These are phyloP conservation scores for Dactylellina leptospora DNA, from an alignment of 2,329 filamentous ascomycete species.

Conservation along the genomic window DNA sequence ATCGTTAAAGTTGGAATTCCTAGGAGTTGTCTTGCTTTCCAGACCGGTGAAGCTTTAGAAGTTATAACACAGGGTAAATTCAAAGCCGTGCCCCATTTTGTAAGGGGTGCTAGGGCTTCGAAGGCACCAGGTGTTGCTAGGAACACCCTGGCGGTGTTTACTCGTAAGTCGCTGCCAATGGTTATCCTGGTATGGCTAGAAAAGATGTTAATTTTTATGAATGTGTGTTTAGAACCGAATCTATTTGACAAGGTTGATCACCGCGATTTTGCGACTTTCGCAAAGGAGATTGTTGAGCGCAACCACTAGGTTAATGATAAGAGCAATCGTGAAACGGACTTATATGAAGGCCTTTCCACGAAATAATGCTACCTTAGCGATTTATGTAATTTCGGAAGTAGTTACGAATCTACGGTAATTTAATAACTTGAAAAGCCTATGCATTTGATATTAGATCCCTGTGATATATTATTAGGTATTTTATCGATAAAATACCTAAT, in stretches of 20 bases:
- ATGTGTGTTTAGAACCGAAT: slow-evolving; percentile 73
- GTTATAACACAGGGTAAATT: slow-evolving; percentile 90
- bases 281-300: slow-evolving; percentile 65
- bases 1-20: slow-evolving; percentile 94
- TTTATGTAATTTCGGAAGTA: too few species aligned
- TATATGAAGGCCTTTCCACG: too few species aligned
- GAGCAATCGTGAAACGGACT: too few species aligned
- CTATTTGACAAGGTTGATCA: slow-evolving; percentile 79
- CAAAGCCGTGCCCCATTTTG: slow-evolving; percentile 95
- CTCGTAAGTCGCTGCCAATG: slow-evolving; percentile 63
- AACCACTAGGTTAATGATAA: slow-evolving; percentile 57
- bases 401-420: too few species aligned
- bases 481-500: too few species aligned
- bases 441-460: too few species aligned
- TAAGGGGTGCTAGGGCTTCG: slow-evolving; percentile 73
- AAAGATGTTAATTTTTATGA: neutral
- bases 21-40: slow-evolving; percentile 89
- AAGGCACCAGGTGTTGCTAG: slow-evolving; percentile 70
- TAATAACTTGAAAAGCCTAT: too few species aligned
- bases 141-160: slow-evolving; percentile 96
- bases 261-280: slow-evolving; percentile 78
- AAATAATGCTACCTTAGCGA: too few species aligned
- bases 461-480: too few species aligned
- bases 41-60: slow-evolving; percentile 91
- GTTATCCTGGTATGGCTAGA: neutral